Evolutionary conservation across 306 rosid species (phyloP).

Genomic region (Aeschynomene evenia): DNA sequence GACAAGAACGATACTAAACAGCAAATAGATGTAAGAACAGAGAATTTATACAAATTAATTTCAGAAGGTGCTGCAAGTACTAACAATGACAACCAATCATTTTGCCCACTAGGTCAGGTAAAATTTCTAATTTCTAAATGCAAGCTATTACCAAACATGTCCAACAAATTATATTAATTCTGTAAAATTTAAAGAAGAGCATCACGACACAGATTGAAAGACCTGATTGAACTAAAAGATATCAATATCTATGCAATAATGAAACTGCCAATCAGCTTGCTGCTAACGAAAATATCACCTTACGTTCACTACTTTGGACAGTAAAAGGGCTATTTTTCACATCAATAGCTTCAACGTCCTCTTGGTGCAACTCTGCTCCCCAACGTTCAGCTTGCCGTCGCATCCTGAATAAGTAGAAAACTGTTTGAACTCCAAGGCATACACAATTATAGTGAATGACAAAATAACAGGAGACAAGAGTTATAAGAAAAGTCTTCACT

Average conservation of each 20-base stretch:
- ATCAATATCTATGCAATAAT: constrained; percentile 16
- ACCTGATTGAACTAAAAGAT: constrained; percentile 17
- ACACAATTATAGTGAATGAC: constrained; percentile 4
- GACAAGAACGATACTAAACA: constrained; percentile 3
- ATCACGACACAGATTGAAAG: constrained; percentile 11
- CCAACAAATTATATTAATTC: background rate
- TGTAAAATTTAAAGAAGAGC: constrained; percentile 7
- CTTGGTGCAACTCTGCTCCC: constrained; percentile 94
- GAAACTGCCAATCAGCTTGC: constrained; percentile 27
- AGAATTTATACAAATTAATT: background rate
- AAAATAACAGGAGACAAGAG: background rate
- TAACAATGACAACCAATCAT: background rate
- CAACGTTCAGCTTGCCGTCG: constrained; percentile 77
- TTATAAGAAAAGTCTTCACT: background rate
- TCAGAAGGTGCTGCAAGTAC: constrained; percentile 2
- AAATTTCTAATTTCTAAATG: background rate
- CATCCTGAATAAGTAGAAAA: constrained; percentile 38
- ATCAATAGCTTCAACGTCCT: constrained; percentile 83
- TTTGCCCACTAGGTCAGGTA: no score
- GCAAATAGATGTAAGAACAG: background rate
- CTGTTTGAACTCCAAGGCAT: constrained; percentile 25
- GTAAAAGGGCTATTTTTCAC: constrained; percentile 75
- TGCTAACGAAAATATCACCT: constrained; percentile 59
- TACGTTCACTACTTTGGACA: constrained; percentile 88
- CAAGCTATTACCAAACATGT: background rate